These are phyloP conservation scores for Rachicladosporium sp. DNA, from an alignment of 2,329 filamentous ascomycete species.

Conservation along the genomic window DNA sequence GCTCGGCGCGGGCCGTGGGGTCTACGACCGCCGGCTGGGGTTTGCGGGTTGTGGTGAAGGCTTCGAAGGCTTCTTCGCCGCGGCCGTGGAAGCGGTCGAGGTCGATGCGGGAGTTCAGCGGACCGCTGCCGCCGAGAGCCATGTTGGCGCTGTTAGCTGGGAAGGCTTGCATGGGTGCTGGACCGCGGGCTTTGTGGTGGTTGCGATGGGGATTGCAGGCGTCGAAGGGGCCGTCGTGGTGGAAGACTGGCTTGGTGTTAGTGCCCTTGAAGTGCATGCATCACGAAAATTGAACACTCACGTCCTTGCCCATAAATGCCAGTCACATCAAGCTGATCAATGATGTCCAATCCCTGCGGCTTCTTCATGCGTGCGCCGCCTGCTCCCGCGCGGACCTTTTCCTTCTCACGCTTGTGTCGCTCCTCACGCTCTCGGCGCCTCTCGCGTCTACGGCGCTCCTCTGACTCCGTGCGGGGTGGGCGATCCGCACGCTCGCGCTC, in stretches of 20 bases:
- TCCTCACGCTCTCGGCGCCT: conserved; percentile 40
- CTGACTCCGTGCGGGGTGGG: conserved; percentile 25
- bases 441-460: conserved; percentile 40
- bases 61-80: conserved; percentile 73
- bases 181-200: conserved; percentile 60
- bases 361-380: conserved; percentile 24
- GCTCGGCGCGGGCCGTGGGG: conserved; percentile 52
- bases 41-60: conserved; percentile 49
- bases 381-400: conserved; percentile 27
- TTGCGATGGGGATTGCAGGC: conserved; percentile 93
- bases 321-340: conserved; percentile 92
- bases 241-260: conserved; percentile 55
- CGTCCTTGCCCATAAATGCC: conserved; percentile 88
- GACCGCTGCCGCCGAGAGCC: conserved; percentile 74
- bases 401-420: conserved; percentile 34
- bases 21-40: conserved; percentile 45
- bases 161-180: conserved; percentile 89
- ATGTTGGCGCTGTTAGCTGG: conserved; percentile 89
- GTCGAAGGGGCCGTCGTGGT: conserved; percentile 95
- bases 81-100: conserved; percentile 79
- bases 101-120: conserved; percentile 68
- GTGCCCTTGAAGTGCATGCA: not conserved
- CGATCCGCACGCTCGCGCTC: conserved; percentile 15
- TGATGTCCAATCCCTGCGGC: conserved; percentile 60
- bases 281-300: conserved; percentile 38